Evolutionary conservation across 441 rosid species (phyloP), one percentile per base, ranked within the genome.

Genomic region (Pelargonium fulgidum): DNA sequence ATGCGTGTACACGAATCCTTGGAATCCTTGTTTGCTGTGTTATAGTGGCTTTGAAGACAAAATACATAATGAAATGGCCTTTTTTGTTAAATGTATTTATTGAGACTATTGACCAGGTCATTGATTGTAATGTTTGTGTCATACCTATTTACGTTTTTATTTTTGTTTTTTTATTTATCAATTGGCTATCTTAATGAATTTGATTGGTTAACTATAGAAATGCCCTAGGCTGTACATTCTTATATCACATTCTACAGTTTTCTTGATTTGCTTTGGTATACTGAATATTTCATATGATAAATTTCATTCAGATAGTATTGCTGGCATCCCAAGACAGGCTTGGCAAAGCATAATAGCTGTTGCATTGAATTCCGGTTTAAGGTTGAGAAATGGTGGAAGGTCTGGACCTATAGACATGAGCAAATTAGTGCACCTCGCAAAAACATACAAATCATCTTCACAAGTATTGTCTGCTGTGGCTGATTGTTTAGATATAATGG

Each of bases 331-430:
- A 26, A 86, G 78, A 70, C 63, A 70, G 73, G 80, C 75, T 75
- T 92, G 95, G 97, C 86, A 87, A 79, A 82, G 91, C 80, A 78
- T 95, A 67, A 64, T 87, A 70, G 98, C 93, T 72, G 83, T 87
- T 82, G 82, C 91, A 75, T 75, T 95, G 72, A 71, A 80, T 80
- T 85, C 93, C 61, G 77, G 73, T 80, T 66, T 70, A 80, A 86
- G 77, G 73, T 71, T 72, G 62, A 68, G 66, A 52, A 33, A 19
- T 59, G 73, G 64, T 19, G 68, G 81, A 70, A 74, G 71, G 19
- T 48, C 63, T 69, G 84, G 76, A 59, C 63, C 68, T 74, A 83
- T 70, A 71, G 92, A 84, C 77, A 72, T 82, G 3, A 74, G 76
- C 67, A 89, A 87, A 77, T 76, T 91, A 62, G 41, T 92, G 78